Conservation (phyloP, 176 grass and related monocot genomes). For the Alloteropsis semialata region DNA sequence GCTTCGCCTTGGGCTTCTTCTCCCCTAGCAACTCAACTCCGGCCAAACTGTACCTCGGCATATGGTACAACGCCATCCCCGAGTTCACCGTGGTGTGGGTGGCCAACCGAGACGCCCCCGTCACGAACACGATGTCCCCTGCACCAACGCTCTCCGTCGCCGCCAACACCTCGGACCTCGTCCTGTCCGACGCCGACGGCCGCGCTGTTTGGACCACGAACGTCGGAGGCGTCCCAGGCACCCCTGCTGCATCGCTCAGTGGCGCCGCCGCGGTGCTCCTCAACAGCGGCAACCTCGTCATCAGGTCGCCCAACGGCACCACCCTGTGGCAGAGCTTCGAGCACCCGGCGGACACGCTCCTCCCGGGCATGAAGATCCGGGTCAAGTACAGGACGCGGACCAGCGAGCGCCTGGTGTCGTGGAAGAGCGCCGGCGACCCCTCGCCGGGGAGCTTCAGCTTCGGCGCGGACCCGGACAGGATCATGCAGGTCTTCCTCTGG, state of each 20-base stretch:
- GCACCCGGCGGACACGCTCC: slow-evolving; percentile 14
- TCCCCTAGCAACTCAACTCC: background rate
- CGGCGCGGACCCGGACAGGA: background rate
- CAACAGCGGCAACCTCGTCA: background rate
- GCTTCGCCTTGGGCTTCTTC: slow-evolving; percentile 17
- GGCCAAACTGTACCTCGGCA: background rate
- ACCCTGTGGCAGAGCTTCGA: slow-evolving; percentile 43
- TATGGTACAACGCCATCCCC: background rate
- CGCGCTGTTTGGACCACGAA: background rate
- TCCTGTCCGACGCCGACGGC: background rate
- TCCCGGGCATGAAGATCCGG: slow-evolving; percentile 29
- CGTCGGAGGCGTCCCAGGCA: background rate
- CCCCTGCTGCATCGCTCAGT: background rate
- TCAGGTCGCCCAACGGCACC: background rate
- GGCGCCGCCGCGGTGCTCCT: background rate
- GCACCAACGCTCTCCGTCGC: background rate
- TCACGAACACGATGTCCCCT: background rate
- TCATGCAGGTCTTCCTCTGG: slow-evolving; percentile 7
- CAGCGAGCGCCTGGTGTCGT: background rate
- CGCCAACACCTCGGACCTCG: background rate
- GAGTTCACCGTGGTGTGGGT: background rate
- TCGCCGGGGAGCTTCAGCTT: slow-evolving; percentile 11
- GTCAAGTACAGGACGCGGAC: background rate
- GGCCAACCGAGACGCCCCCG: background rate
- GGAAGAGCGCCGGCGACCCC: slow-evolving; percentile 11